phyloP scores from a whole-genome alignment of 202 grass and related monocot species.

The Carex sylvatica region DNA sequence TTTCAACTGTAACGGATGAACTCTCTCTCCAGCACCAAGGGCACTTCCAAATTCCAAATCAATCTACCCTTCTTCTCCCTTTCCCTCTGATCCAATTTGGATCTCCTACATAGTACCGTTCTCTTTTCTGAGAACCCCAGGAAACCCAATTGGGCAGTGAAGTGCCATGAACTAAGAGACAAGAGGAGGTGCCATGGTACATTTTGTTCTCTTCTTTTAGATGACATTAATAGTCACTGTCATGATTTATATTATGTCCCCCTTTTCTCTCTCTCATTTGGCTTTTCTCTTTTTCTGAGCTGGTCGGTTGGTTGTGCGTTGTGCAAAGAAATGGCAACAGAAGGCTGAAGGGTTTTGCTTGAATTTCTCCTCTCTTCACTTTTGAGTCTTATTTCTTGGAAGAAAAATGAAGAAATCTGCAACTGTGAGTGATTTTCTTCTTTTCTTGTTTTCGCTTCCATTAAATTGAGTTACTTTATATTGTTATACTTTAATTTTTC shows the following conservation, averaged over 20 bases:
- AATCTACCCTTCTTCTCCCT: background rate
- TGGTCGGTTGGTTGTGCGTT: constrained; percentile 15
- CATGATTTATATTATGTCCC: constrained; percentile 20
- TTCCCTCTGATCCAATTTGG: constrained; percentile 8
- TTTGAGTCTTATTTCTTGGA: background rate
- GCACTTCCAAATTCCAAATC: background rate
- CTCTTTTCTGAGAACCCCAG: constrained; percentile 26
- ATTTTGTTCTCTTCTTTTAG: constrained; percentile 40
- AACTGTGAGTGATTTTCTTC: constrained; percentile 38
- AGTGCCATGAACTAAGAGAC: constrained; percentile 33
- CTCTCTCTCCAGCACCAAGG: background rate
- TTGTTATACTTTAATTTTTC: constrained; percentile 11
- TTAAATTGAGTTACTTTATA: background rate
- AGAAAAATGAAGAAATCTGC: constrained; percentile 69
- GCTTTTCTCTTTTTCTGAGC: constrained; percentile 18
- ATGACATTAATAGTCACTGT: constrained; percentile 35
- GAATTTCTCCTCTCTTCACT: background rate
- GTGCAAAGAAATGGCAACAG: constrained; percentile 18
- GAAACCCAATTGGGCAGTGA: constrained; percentile 32
- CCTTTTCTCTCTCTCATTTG: constrained; percentile 10
- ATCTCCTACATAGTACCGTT: constrained; percentile 5
- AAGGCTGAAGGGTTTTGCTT: background rate
- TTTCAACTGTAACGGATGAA: constrained; percentile 17
- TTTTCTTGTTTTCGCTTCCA: background rate
- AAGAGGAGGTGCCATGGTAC: constrained; percentile 48